A percentile compares a stretch with the other conserved stretches of the same genome.
phyloP scores from a whole-genome alignment of 371 early-diverging fungal genomes.

The Saksenaea vasiformis region DNA sequence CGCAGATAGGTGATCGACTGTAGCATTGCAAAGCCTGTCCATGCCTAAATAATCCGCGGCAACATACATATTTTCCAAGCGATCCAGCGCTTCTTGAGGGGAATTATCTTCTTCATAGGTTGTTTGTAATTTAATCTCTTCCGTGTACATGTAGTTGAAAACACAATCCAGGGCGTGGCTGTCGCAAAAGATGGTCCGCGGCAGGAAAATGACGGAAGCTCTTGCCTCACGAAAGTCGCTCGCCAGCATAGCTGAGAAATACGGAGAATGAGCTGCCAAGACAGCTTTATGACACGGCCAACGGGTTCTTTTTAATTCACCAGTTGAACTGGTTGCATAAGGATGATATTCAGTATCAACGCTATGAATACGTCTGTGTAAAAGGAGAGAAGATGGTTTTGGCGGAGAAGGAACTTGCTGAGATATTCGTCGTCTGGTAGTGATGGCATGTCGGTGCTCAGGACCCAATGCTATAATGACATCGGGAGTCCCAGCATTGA shows the following conservation, averaged over 20 bases:
- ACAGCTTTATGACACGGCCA: constrained; percentile 16
- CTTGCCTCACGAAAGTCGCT: constrained; percentile 12
- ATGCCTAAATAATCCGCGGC: constrained; percentile 42
- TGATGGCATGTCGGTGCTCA: not conserved
- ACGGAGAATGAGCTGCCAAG: constrained; percentile 10
- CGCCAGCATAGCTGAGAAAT: constrained; percentile 21
- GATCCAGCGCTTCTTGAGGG: constrained; percentile 6
- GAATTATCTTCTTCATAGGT: constrained; percentile 7
- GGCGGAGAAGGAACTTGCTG: not conserved
- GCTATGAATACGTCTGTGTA: not conserved
- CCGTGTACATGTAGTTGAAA: constrained; percentile 16
- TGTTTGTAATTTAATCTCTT: not conserved
- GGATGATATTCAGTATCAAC: not conserved
- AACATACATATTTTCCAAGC: constrained; percentile 25
- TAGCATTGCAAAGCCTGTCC: constrained; percentile 21
- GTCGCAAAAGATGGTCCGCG: constrained; percentile 8
- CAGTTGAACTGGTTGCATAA: not conserved
- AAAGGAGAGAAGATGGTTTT: not conserved
- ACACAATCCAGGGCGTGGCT: constrained; percentile 8
- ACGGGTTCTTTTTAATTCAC: not conserved
- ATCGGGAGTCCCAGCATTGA: not conserved
- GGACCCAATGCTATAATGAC: not conserved
- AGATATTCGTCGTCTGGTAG: not conserved
- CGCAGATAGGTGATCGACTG: constrained; percentile 13
- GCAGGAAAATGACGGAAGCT: constrained; percentile 7